Base-by-base conservation (phyloP, 345 rosid genomes). In the Linum tenue region DNA sequence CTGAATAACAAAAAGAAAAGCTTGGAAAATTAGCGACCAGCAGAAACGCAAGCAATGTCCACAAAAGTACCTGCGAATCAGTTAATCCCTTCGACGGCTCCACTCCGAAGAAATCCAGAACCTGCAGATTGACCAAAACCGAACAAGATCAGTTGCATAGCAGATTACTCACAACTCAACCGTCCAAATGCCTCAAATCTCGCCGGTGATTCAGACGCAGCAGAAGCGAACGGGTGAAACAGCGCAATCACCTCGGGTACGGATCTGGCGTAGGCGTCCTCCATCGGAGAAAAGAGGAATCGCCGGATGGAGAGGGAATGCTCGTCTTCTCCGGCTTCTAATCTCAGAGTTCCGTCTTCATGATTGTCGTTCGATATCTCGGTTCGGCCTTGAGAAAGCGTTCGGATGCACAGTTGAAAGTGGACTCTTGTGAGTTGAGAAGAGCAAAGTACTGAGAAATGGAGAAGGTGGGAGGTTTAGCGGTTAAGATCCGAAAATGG, bases 211-310 rank as follows among this genome's bases (percentile, higher is more conserved):
- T 12, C 14, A 4, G 22, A 64, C 4, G 59, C 8, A 56, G 68
- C 11, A 22, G 50, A 39, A 64, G 57, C 39, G 55, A 70, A 61
- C 53, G 53, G 53, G 53, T 9, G 53, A 9, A 9, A 48, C 44
- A 48, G 58, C 41, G 15, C 39, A 74, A 72, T 74, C 67, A 90
- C 99, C 99, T 94, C 99, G 10, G 86, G 3, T 67, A 84, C 88
- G 75, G 99, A 94, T 94, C 96, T 86, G 69, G 95, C 92, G 64
- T 79, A 90, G 7, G 99, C 97, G 73, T 90, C 94, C 73, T 90
- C 99, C 99, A 94, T 90, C 37, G 63, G 8, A 63, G 48, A 41
- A 72, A 11, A n/a, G 16, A 67, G 57, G 61, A 17, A 59, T 57
- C 38, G 22, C 60, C 17, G 37, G 37, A 17, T 57, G 37, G 60